Conservation (phyloP, 2,329 filamentous ascomycete species). For the Cercospora canescens region DNA sequence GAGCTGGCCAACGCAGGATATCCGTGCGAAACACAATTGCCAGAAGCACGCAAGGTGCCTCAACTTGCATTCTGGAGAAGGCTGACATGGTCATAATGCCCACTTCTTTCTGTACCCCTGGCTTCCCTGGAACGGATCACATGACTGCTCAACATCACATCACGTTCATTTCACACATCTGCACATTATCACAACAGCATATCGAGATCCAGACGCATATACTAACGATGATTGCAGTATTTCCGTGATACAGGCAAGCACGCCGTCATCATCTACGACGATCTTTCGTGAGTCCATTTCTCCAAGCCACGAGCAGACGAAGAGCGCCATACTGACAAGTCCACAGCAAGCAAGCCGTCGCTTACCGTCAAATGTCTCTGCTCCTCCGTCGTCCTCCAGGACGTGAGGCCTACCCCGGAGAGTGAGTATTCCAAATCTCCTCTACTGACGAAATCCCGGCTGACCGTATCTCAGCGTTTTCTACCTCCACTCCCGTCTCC, state of each 20-base stretch:
- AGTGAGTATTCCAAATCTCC: constrained; percentile 50
- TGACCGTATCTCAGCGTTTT: constrained; percentile 63
- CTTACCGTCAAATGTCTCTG: constrained; percentile 90
- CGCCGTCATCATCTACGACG: constrained; percentile 87
- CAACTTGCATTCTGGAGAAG: too few relatives aligned
- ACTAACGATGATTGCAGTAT: neutral
- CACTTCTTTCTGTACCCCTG: too few relatives aligned
- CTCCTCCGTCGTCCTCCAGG: constrained; percentile 95
- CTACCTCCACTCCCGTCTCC: constrained; percentile 98
- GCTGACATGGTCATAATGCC: too few relatives aligned
- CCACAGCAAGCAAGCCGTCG: constrained; percentile 70
- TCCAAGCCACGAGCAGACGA: neutral
- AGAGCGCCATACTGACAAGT: neutral
- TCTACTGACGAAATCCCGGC: constrained; percentile 11
- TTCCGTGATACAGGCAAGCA: constrained; percentile 52
- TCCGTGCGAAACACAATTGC: too few relatives aligned
- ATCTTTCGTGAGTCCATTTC: constrained; percentile 71
- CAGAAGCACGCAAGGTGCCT: too few relatives aligned
- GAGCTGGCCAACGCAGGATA: too few relatives aligned
- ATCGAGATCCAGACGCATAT: neutral
- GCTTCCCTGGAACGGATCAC: too few relatives aligned
- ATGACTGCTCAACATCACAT: too few relatives aligned
- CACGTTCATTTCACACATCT: constrained; percentile 7
- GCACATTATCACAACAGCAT: neutral
- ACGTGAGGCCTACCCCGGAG: constrained; percentile 99